Conservation (phyloP, 805 yeast genomes). For the Hanseniaspora hatyaiensis region DNA sequence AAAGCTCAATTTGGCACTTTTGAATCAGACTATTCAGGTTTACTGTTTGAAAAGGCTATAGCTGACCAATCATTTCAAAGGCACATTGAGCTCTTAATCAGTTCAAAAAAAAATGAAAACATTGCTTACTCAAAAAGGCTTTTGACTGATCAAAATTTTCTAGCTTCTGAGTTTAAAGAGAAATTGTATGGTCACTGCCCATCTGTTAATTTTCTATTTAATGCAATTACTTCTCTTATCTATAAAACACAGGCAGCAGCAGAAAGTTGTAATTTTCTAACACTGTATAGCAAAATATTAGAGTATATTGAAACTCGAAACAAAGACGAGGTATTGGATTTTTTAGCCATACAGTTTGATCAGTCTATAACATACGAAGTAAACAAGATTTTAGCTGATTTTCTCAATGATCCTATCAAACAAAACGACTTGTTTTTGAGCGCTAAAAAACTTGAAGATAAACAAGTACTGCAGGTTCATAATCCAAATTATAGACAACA, state of each 20-base stretch:
- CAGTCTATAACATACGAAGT: no score
- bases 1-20: no score
- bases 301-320: background rate
- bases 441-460: background rate
- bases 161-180: background rate
- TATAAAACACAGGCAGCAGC: no score
- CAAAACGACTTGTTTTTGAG: background rate
- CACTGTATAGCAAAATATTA: background rate
- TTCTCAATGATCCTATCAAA: no score
- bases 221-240: background rate
- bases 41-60: background rate
- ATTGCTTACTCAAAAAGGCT: background rate
- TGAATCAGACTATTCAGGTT: background rate
- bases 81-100: background rate
- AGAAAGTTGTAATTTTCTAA: background rate
- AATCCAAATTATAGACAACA: slow-evolving; percentile 8
- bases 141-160: background rate
- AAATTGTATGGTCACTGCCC: background rate
- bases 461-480: background rate
- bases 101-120: background rate
- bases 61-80: background rate
- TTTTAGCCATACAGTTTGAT: no score
- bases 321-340: no score
- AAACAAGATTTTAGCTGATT: no score
- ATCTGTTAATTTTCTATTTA: background rate